A percentile compares a stretch with the other conserved stretches of the same genome.
phyloP scores from a whole-genome alignment of 495 filamentous ascomycete species.

The Tricharina praecox region DNA sequence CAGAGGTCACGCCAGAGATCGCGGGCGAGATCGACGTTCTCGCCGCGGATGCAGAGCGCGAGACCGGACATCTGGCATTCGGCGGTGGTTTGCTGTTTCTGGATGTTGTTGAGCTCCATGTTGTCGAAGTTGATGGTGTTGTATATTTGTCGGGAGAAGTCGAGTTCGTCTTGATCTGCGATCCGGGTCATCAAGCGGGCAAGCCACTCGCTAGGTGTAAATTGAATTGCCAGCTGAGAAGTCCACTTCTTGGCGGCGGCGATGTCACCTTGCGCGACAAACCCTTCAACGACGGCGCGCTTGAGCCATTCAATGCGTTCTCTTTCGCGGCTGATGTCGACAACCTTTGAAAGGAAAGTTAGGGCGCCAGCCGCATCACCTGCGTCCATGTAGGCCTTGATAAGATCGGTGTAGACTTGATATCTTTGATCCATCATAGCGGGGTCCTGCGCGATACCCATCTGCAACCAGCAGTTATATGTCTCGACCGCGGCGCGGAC shows the following conservation, averaged over 20 bases:
- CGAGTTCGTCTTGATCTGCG: conserved; percentile 60
- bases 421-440: conserved; percentile 59
- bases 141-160: conserved; percentile 36
- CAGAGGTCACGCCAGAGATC: conserved; percentile 27
- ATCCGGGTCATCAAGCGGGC: conserved; percentile 34
- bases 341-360: conserved; percentile 67
- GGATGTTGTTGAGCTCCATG: conserved; percentile 39
- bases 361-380: conserved; percentile 60
- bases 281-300: conserved; percentile 53
- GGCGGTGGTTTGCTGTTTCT: conserved; percentile 37
- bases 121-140: background rate
- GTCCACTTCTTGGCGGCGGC: conserved; percentile 20
- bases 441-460: conserved; percentile 58
- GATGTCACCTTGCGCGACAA: conserved; percentile 38
- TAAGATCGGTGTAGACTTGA: conserved; percentile 69
- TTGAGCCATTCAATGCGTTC: conserved; percentile 41
- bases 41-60: conserved; percentile 65
- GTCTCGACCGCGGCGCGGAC: conserved; percentile 69
- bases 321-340: conserved; percentile 39
- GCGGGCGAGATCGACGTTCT: conserved; percentile 56
- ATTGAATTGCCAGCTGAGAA: background rate
- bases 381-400: conserved; percentile 69
- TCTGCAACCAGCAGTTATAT: conserved; percentile 57
- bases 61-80: conserved; percentile 64
- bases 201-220: conserved; percentile 4